Evolutionary conservation across 2,329 filamentous ascomycete genomes (phyloP), one percentile per base, ranked within the genome.

Genomic region (Epichloe bromicola): DNA sequence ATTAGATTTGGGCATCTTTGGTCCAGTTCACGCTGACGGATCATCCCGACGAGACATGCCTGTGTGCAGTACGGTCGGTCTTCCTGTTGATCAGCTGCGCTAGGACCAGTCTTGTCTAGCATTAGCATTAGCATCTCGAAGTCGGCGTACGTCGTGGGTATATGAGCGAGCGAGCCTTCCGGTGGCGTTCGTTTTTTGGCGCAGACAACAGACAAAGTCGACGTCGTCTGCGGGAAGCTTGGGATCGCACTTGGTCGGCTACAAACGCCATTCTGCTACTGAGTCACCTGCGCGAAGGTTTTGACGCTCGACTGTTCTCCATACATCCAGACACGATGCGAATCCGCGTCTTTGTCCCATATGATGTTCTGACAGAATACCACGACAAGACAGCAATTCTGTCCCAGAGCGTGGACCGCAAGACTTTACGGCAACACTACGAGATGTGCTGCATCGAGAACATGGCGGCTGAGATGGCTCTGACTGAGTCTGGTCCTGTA

Each of bases 1-100:
- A 61, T n/a, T n/a, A n/a, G 51, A 53, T 74, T 74, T 0, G 68
- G 71, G 57, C 69, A 71, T 4, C 53, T 20, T 41, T 51, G 20
- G 52, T 71, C 66, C 14, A 71, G 61, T 3, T 53, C 23, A 8
- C 55, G 54, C 37, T 63, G 57, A 7, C 55, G 53, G 10, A 63
- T 55, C 34, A 72, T 56, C 15, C 67, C 67, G 11, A 63, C 58
- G 17, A 72, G 60, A 57, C 69, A 72, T 40, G 60, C 60, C 20
- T 70, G 63, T 1, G 67, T 68, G 56, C 66, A 72, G 54, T 70
- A 70, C 40, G 41, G 23, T 11, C 36, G 34, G 17, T 14, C 48
- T 12, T 38, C 26, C 8, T 10, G 26, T 10, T 30, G 2, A 3
- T 30, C 26, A 30, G 26, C 8, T 1, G 26, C 26, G 26, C 8